Base-by-base conservation (phyloP, 2,329 filamentous ascomycete genomes). In the Teratosphaeria zuluensis region DNA sequence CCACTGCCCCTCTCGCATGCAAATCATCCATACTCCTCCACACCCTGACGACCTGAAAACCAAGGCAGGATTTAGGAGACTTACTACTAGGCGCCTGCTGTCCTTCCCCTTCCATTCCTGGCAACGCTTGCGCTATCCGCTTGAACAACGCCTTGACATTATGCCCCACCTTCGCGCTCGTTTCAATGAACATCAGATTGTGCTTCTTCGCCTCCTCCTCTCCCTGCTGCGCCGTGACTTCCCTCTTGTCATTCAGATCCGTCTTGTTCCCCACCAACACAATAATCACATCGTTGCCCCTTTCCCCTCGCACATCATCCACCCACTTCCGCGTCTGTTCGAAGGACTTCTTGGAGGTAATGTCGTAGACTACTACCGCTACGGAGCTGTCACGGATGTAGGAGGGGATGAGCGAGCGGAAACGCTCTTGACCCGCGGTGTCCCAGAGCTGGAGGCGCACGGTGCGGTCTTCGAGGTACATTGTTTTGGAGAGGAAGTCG, bases 251-350 rank as follows among this genome's bases (percentile, higher is more conserved):
- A 75, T 94, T 95, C 75, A 99, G 77, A 81, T 99, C 94, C 52
- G 94, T 99, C 85, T 99, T 99, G 81, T 99, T 99, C 66, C 94
- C 94, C 46, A 99, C 95, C 53, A 99, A 79, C 53, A 99, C 94
- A 69, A 99, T 97, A 69, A 99, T 99, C 61, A 99, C 95, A 76
- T 99, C 94, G 79, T 95, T 96, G 56, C 94, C 94, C 70, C 94
- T 85, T 80, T 99, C 94, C 56, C 92, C 92, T 62, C 94, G 85
- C 59, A 99, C 94, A 72, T 99, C 94, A 73, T 99, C 94, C 65
- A 99, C 95, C 94, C 95, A 99, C 82, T 99, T 99, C 71, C 92
- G 86, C 57, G 94, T 99, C 77, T 99, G 96, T 74, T 96, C 89
- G 80, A 99, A 99, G 28, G 91, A 95, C 77, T 97, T 96, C 86